Evolutionary conservation across 805 yeast species (phyloP).

Genomic region (Starmerella sirachaensis): DNA sequence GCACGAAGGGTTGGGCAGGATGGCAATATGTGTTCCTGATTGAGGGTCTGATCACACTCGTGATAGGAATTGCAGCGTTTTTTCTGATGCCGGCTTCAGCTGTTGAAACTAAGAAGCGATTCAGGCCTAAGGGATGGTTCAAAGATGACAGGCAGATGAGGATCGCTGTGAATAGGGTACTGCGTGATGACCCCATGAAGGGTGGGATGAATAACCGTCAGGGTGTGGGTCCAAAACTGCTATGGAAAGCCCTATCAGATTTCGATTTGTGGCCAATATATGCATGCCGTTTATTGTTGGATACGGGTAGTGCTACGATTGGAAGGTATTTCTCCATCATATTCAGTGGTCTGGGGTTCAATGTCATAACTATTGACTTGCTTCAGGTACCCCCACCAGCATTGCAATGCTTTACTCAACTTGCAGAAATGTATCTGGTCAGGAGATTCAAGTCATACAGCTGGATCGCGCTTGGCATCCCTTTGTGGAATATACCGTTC

Average conservation of each 20-base stretch:
- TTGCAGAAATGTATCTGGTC: not conserved
- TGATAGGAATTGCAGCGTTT: conserved; percentile 36
- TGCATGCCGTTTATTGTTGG: conserved; percentile 34
- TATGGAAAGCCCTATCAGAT: conserved; percentile 35
- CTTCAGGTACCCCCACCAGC: conserved; percentile 19
- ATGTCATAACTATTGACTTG: conserved; percentile 38
- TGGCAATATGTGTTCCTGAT: conserved; percentile 42
- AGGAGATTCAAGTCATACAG: conserved; percentile 3
- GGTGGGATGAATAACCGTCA: conserved; percentile 54
- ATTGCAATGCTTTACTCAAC: not conserved
- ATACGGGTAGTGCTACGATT: conserved; percentile 25
- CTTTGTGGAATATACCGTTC: conserved; percentile 11
- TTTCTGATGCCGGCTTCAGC: conserved; percentile 42
- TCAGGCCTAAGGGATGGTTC: conserved; percentile 39
- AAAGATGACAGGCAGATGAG: conserved; percentile 39
- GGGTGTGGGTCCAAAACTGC: conserved; percentile 34
- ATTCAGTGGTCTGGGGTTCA: conserved; percentile 37
- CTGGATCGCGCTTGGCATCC: not conserved
- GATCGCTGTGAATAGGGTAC: conserved; percentile 43
- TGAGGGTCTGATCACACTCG: conserved; percentile 41
- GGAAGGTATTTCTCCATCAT: conserved; percentile 37
- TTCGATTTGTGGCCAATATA: conserved; percentile 45
- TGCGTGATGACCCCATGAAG: conserved; percentile 49
- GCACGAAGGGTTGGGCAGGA: conserved; percentile 30
- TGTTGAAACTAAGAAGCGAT: conserved; percentile 37